Evolutionary conservation across 2,329 filamentous ascomycete genomes (phyloP).

Genomic region (Xylariaceae sp.): DNA sequence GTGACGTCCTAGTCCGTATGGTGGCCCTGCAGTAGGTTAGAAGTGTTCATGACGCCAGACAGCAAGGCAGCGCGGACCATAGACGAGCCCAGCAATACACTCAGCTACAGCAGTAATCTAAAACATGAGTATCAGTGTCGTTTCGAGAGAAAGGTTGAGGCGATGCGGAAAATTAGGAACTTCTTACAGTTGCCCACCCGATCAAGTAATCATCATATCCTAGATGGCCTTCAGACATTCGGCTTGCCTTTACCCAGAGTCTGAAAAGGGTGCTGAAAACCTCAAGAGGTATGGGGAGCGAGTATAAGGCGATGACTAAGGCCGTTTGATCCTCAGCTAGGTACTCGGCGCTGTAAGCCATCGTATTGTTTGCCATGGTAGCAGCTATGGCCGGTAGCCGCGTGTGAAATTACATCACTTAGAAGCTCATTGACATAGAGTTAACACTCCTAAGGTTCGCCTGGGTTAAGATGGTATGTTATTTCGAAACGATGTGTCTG

Average conservation of each 20-base stretch:
- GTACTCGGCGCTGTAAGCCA: slow-evolving; percentile 33
- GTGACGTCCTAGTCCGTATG: slow-evolving; percentile 36
- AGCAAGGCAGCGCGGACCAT: slow-evolving; percentile 24
- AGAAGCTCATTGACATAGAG: background rate
- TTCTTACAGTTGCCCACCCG: slow-evolving; percentile 37
- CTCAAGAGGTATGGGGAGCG: slow-evolving; percentile 37
- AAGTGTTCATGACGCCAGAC: background rate
- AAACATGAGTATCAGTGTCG: background rate
- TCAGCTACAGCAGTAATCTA: slow-evolving; percentile 32
- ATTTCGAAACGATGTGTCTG: too few relatives aligned
- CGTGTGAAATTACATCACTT: background rate
- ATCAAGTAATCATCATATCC: slow-evolving; percentile 39
- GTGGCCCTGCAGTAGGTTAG: slow-evolving; percentile 30
- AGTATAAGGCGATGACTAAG: slow-evolving; percentile 32
- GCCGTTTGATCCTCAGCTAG: slow-evolving; percentile 33
- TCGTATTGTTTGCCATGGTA: slow-evolving; percentile 14
- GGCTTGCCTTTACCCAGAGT: slow-evolving; percentile 34
- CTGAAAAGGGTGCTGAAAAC: slow-evolving; percentile 34
- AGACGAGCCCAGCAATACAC: slow-evolving; percentile 35
- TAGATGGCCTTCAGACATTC: slow-evolving; percentile 24
- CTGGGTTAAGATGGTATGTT: too few relatives aligned
- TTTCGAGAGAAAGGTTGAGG: background rate
- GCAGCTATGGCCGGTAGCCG: background rate
- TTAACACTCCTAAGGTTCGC: too few relatives aligned
- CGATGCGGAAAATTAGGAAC: background rate